Conservation (phyloP, 1,284 basidiomycete genomes). For the Ganoderma multipileum region DNA sequence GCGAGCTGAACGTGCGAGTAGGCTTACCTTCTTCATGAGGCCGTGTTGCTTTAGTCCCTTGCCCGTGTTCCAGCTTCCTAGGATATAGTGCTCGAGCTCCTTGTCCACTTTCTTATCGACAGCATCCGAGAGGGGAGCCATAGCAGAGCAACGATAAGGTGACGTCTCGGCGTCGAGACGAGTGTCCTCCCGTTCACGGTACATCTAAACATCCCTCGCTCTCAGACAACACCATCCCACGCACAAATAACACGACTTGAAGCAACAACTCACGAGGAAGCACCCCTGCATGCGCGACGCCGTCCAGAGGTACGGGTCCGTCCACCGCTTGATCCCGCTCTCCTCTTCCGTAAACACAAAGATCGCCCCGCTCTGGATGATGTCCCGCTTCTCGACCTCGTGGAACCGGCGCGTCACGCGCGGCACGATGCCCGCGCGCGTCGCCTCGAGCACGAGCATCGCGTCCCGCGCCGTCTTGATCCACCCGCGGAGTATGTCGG, state of each 20-base stretch:
- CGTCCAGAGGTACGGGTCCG: slow-evolving; percentile 35
- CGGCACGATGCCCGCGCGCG: slow-evolving; percentile 56
- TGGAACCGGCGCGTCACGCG: slow-evolving; percentile 62
- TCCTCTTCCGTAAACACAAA: slow-evolving; percentile 38
- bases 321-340: slow-evolving; percentile 38
- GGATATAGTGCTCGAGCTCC: slow-evolving; percentile 33
- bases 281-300: slow-evolving; percentile 36
- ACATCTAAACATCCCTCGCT: slow-evolving; percentile 28
- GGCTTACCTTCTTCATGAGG: slow-evolving; percentile 37
- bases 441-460: slow-evolving; percentile 62
- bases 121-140: slow-evolving; percentile 10
- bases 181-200: slow-evolving; percentile 34
- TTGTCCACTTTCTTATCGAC: slow-evolving; percentile 22
- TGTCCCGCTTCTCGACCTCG: slow-evolving; percentile 51
- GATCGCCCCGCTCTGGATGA: slow-evolving; percentile 35
- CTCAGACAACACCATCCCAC: not conserved
- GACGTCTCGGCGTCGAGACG: slow-evolving; percentile 16
- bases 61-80: slow-evolving; percentile 37
- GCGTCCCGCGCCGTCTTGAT: slow-evolving; percentile 63
- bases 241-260: not conserved
- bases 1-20: too few species aligned
- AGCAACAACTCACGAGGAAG: slow-evolving; percentile 29
- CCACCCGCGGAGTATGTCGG: slow-evolving; percentile 47
- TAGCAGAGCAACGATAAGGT: slow-evolving; percentile 21
- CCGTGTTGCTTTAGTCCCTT: slow-evolving; percentile 35